Evolutionary conservation across 306 rosid species (phyloP), one percentile per base, ranked within the genome.

Genomic region (Phaseolus lunatus): DNA sequence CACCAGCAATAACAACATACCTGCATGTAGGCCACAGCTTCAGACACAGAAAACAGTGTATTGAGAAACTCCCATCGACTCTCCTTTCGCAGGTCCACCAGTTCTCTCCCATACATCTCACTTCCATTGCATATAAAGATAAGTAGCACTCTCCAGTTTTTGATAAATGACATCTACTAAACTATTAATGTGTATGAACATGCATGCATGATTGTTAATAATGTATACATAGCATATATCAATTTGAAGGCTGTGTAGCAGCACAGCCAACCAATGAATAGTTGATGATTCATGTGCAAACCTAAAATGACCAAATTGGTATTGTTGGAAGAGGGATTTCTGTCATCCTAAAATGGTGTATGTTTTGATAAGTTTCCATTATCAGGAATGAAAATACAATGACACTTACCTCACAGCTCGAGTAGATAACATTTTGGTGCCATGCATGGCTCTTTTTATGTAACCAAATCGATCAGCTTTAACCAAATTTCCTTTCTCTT

Each of bases 1-100:
- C 77, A 76, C 45, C 67, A 79, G 67, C 58, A 72, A 63, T 74
- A 54, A 58, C 53, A 67, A 39, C 58, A 24, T 85, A 92, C 98
- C 99, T 95, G 99, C 97, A 95, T 91, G 84, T 90, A 95, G 39
- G 99, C 98, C 86, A 95, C 98, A 82, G 97, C 98, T 83, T 92
- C 97, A 27, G 97, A 95, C 81, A 95, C 97, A 24, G 99, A 95
- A 90, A 95, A 95, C 24, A 95, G 78, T 35, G 99, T 95, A 58
- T 95, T 95, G 80, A 95, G 92, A 83, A 95, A 95, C 82, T 89
- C 97, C 99, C 99, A 95, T 85, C 82, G 86, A 85, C 80, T 87
- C 83, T 92, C 93, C 52, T 89, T 92, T 58, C 98, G 95, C 83
- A 95, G 89, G 84, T 95, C 97, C 87, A 95, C 97, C 79, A 95